Evolutionary conservation across 768 basidiomycete genomes (phyloP).

Genomic region (Roridomyces roridus): DNA sequence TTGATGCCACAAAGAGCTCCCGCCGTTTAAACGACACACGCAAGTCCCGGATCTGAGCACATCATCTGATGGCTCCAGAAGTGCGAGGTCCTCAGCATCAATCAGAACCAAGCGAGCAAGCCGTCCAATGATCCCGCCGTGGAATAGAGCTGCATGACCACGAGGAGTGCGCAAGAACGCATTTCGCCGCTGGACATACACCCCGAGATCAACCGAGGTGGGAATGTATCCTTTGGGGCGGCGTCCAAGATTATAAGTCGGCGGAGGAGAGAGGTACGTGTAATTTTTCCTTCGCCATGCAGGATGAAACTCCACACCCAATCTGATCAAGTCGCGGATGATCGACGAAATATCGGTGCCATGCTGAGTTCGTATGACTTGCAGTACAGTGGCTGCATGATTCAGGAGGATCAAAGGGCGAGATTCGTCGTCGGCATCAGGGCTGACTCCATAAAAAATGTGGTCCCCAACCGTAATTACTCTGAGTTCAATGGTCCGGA

Average conservation of each 20-base stretch:
- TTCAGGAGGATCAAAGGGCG: conserved; percentile 7
- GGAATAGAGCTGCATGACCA: background rate
- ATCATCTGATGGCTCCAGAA: background rate
- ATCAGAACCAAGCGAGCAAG: background rate
- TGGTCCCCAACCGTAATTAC: background rate
- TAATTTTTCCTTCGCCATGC: conserved; percentile 10
- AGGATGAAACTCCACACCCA: conserved; percentile 10
- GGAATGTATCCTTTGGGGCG: background rate
- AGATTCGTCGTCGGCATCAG: conserved; percentile 2
- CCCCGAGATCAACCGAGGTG: background rate
- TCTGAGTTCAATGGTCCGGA: conserved; percentile 11
- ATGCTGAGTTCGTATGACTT: conserved; percentile 4
- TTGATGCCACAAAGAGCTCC: background rate
- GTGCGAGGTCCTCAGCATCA: background rate
- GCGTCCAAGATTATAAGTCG: too few relatives aligned
- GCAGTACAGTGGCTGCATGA: conserved; percentile 14
- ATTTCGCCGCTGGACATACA: background rate
- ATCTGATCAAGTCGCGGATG: conserved; percentile 8
- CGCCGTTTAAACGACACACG: background rate
- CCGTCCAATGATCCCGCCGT: background rate
- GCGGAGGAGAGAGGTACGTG: background rate
- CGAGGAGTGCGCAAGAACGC: background rate
- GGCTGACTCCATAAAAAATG: conserved; percentile 8
- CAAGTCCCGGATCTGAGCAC: background rate
- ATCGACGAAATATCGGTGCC: background rate